A percentile compares a stretch with the other conserved stretches of the same genome.
These are phyloP conservation scores for Teratosphaeria pseudoeucalypti DNA, from an alignment of 2,329 filamentous ascomycete species.

Conservation along the genomic window DNA sequence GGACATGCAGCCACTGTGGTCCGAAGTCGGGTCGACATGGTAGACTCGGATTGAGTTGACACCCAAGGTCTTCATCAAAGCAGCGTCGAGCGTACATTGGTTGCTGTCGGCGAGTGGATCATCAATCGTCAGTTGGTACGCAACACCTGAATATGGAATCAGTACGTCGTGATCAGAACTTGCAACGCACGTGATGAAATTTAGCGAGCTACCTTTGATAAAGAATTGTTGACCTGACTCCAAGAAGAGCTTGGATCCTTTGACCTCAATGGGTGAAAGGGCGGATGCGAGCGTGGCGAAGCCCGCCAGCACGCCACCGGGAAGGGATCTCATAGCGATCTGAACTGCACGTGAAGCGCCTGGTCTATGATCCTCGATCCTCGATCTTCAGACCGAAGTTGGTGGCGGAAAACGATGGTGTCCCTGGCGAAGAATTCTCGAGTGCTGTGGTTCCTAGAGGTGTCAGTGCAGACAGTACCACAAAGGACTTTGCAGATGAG, in stretches of 20 bases:
- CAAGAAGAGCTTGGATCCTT: slow-evolving; percentile 78
- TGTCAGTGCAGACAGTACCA: neutral
- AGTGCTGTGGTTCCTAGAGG: neutral
- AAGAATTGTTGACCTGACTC: slow-evolving; percentile 73
- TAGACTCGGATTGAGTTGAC: slow-evolving; percentile 82
- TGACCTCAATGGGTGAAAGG: slow-evolving; percentile 13
- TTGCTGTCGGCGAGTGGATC: slow-evolving; percentile 67
- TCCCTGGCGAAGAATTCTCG: neutral
- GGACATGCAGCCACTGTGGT: slow-evolving; percentile 73
- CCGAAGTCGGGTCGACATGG: slow-evolving; percentile 61
- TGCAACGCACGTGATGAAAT: slow-evolving; percentile 27
- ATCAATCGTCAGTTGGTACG: slow-evolving; percentile 44
- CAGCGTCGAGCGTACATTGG: slow-evolving; percentile 67
- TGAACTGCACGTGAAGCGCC: neutral
- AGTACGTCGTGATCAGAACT: too few relatives aligned
- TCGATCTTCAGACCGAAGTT: neutral
- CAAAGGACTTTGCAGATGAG: neutral
- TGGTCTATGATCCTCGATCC: neutral
- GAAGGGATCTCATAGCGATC: neutral
- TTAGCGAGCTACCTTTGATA: slow-evolving; percentile 56
- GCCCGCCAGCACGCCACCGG: neutral
- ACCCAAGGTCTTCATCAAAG: slow-evolving; percentile 68
- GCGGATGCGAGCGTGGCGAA: neutral
- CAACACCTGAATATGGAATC: slow-evolving; percentile 28
- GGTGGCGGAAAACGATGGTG: neutral